Evolutionary conservation across 306 rosid species (phyloP).

Genomic region (Cicer yamashitae): DNA sequence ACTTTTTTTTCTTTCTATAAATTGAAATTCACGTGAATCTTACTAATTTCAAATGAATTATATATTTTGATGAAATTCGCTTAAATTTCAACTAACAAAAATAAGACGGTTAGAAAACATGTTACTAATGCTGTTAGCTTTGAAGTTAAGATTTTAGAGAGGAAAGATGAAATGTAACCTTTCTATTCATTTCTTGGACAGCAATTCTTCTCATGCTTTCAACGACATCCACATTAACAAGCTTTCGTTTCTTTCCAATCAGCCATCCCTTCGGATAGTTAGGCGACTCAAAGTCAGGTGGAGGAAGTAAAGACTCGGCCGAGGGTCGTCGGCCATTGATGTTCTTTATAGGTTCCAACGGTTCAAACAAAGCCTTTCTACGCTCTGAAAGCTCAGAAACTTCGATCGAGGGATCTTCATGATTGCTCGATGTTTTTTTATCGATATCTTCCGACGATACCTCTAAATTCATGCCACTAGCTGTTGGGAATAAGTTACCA

Average conservation of each 20-base stretch:
- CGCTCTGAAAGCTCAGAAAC: constrained; percentile 61
- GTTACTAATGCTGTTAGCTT: neutral
- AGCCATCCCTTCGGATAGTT: constrained; percentile 91
- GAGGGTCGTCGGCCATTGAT: constrained; percentile 66
- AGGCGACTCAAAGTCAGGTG: constrained; percentile 85
- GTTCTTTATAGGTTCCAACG: constrained; percentile 69
- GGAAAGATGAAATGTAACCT: constrained; percentile 55
- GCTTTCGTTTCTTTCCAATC: constrained; percentile 91
- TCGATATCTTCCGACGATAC: constrained; percentile 62
- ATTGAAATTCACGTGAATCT: neutral
- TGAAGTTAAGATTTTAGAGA: constrained; percentile 17
- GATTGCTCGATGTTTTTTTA: constrained; percentile 56
- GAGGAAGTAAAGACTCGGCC: constrained; percentile 88
- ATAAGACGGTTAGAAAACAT: neutral
- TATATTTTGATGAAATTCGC: neutral
- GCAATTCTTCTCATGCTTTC: constrained; percentile 97
- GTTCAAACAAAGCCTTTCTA: constrained; percentile 82
- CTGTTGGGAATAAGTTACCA: constrained; percentile 78
- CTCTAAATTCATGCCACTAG: constrained; percentile 78
- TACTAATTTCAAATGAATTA: neutral
- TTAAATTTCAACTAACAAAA: neutral
- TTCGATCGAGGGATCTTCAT: constrained; percentile 46
- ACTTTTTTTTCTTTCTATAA: neutral
- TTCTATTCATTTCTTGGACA: constrained; percentile 95
- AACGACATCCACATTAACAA: constrained; percentile 93